Base-by-base conservation (phyloP, 805 yeast genomes). In the Jamesozyma hellenica region DNA sequence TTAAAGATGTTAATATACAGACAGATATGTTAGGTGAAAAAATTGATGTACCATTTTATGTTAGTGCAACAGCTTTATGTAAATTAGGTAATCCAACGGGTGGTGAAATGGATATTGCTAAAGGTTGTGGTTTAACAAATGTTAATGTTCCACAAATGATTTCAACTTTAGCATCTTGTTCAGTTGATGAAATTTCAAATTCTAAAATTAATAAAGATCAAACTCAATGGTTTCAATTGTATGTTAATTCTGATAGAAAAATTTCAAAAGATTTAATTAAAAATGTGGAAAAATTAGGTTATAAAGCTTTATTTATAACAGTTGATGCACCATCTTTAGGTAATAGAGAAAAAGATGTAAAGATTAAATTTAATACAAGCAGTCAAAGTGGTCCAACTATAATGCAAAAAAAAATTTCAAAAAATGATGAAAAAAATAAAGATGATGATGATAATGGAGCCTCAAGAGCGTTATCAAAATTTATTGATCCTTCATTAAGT, bases 291-390 rank as follows among this genome's bases (percentile, higher is more conserved):
- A 54, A 63, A 39, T 65, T 82, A 39, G 94, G 94, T 2, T 71
- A 82, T 58, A 79, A 79, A 52, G 95, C 90, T 3, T 67, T 87
- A 27, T 85, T 85, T 55, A 75, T 87, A 46, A 87, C 96, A 1
- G 94, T 85, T 7, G 96, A 87, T 66, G 95, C 96, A 0, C 95
- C 96, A 7, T 81, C 82, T 44, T 67, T 85, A 31, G 96, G 96
- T 13, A 76, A 92, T 48, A 75, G 96, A 51, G 96, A 88, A 60
- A 86, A 84, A 60, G 95, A 85, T 54, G 73, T 74, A 75, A 72
- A 83, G 43, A 60, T 75, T 40, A 81, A 82, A 55, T 72, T 72
- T 45, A 60, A 63, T 18, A 72, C 65, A 28, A 49, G 39, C 21
- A 47, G 59, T 18, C 39, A 39, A 11, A 38, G 35, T n/a, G 49